Evolutionary conservation across 106 monocot genomes (phyloP).

Genomic region (Dendrobium huoshanense): DNA sequence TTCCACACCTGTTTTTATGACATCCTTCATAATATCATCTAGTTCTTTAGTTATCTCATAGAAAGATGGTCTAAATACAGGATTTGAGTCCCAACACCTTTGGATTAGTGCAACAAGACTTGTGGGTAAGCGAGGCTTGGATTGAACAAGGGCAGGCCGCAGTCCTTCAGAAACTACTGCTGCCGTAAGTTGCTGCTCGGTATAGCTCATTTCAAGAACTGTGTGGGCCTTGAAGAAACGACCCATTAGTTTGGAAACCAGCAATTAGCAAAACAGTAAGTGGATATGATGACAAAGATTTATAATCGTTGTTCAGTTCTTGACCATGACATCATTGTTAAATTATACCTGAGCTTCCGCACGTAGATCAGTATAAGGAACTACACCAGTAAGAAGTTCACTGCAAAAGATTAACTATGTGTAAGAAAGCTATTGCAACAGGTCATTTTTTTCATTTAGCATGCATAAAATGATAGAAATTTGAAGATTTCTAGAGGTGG

Average conservation of each 20-base stretch:
- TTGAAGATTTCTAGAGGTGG: neutral
- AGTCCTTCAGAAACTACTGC: slow-evolving; percentile 74
- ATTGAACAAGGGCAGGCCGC: slow-evolving; percentile 53
- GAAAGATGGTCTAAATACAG: slow-evolving; percentile 63
- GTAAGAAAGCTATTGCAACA: neutral
- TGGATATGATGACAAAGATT: neutral
- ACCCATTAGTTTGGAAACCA: neutral
- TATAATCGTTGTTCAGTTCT: neutral
- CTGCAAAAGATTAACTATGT: slow-evolving; percentile 33
- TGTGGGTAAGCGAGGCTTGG: slow-evolving; percentile 36
- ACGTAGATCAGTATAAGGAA: slow-evolving; percentile 91
- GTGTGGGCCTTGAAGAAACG: slow-evolving; percentile 71
- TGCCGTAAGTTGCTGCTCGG: slow-evolving; percentile 88
- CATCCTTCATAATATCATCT: slow-evolving; percentile 27
- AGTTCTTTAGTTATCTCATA: slow-evolving; percentile 54
- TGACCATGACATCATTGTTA: neutral
- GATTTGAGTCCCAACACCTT: slow-evolving; percentile 74
- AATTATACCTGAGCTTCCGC: slow-evolving; percentile 85
- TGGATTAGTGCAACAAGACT: slow-evolving; percentile 56
- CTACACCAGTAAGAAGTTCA: slow-evolving; percentile 96
- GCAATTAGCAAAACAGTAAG: neutral
- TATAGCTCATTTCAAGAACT: slow-evolving; percentile 99
- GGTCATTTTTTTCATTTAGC: neutral
- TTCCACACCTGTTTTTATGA: slow-evolving; percentile 1
- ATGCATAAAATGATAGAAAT: neutral